phyloP scores from a whole-genome alignment of 495 filamentous ascomycete species.

The Articulospora tetracladia region DNA sequence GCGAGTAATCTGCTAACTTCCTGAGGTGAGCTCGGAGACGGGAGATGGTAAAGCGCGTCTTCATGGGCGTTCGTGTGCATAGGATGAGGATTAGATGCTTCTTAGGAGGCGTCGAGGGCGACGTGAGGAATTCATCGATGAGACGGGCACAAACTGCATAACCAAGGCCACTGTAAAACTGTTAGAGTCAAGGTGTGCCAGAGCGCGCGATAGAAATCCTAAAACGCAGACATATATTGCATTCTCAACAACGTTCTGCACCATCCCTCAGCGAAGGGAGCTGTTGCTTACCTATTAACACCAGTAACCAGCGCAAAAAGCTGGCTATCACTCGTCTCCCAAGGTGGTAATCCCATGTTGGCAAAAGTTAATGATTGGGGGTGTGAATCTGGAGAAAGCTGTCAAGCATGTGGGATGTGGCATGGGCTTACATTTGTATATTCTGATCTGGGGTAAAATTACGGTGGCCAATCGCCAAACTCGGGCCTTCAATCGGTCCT shows the following conservation, averaged over 20 bases:
- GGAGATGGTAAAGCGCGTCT: constrained; percentile 55
- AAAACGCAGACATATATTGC: too few species aligned
- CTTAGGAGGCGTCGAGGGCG: constrained; percentile 54
- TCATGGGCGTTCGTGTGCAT: constrained; percentile 57
- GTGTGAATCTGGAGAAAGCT: neutral
- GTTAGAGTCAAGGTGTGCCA: constrained; percentile 21
- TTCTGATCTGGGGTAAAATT: neutral
- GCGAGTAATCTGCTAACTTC: constrained; percentile 25
- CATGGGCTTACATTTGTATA: neutral
- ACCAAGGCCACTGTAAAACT: constrained; percentile 71
- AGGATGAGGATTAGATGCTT: constrained; percentile 62
- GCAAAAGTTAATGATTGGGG: neutral
- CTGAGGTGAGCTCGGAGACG: constrained; percentile 50
- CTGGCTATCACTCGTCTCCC: constrained; percentile 43
- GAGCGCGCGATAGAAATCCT: too few species aligned
- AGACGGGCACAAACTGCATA: constrained; percentile 82
- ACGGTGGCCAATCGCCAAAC: neutral
- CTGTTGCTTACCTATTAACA: constrained; percentile 58
- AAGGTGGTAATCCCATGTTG: constrained; percentile 38
- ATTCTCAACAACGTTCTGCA: too few species aligned
- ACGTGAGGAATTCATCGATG: constrained; percentile 82
- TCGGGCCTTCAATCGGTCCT: neutral
- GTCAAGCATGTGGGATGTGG: neutral
- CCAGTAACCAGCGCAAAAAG: constrained; percentile 64
- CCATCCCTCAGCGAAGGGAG: too few species aligned